These are phyloP conservation scores for Bombardia bombarda DNA, from an alignment of 495 filamentous ascomycete genomes.

Conservation along the genomic window DNA sequence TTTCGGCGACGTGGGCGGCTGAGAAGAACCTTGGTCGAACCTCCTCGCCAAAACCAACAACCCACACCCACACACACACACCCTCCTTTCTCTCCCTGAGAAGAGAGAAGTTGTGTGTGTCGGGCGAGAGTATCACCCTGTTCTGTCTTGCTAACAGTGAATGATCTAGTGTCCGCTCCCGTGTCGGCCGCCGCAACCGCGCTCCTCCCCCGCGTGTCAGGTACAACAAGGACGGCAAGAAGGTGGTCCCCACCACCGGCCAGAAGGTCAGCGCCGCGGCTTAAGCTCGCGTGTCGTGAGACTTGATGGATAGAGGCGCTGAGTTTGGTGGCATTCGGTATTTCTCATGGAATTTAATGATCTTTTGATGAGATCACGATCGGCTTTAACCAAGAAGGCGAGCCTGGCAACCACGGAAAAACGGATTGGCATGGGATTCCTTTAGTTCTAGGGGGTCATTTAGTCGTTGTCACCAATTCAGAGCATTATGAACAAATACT, in stretches of 20 bases:
- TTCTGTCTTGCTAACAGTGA: slow-evolving; percentile 29
- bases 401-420: slow-evolving; percentile 18
- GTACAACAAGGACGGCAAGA: slow-evolving; percentile 99
- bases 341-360: slow-evolving; percentile 12
- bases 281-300: background rate
- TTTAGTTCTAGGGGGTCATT: slow-evolving; percentile 13
- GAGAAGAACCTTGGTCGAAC: slow-evolving; percentile 56
- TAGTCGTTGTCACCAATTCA: slow-evolving; percentile 26
- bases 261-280: slow-evolving; percentile 26
- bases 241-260: slow-evolving; percentile 82
- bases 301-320: slow-evolving; percentile 10
- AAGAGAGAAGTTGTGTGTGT: too few relatives aligned
- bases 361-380: slow-evolving; percentile 23
- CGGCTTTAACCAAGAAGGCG: slow-evolving; percentile 13
- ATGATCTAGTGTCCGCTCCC: slow-evolving; percentile 87
- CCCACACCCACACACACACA: slow-evolving; percentile 16
- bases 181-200: slow-evolving; percentile 96
- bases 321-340: slow-evolving; percentile 21
- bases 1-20: slow-evolving; percentile 36
- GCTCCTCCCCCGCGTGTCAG: slow-evolving; percentile 92
- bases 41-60: slow-evolving; percentile 49
- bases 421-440: slow-evolving; percentile 13
- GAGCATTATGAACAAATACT: too few relatives aligned
- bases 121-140: too few relatives aligned
- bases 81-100: slow-evolving; percentile 6